Base-by-base conservation (phyloP, 768 basidiomycete species). In the Russula compacta region DNA sequence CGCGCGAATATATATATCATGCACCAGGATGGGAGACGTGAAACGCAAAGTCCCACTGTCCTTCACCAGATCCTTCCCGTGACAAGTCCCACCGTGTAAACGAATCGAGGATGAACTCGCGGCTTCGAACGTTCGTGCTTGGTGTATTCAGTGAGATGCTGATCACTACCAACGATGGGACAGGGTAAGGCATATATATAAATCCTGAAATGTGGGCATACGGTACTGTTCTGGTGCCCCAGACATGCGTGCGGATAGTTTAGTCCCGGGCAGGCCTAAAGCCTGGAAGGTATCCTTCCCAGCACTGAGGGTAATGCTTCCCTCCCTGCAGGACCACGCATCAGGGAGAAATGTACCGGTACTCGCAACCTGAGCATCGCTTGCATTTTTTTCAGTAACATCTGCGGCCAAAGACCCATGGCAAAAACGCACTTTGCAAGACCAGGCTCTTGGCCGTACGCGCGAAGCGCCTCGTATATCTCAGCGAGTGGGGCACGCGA, bases 261-360 rank as follows among this genome's bases (percentile, higher is more conserved):
- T 76, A 59, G 72, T 71, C 5, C 89, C 87, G 0, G 81, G 75
- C 15, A 88, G 66, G 1, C 87, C 86, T 8, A 88, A 75, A 7
- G 71, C 71, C 64, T 86, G 79, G 68, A 88, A 88, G 0, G 81
- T 81, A 17, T 74, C 73, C 69, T 83, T 83, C 46, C 75, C 75
- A 6, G 84, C 75, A 29, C 74, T 80, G 19, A 88, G 69, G 0
- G 83, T 83, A 60, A 89, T 70, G 47, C 83, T 65, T 4, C 84
- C 83, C 17, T 84, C 79, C 2, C 78, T 74, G 66, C 88, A 74
- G 67, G 84, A 86, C 88, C 89, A 90, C 2, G 76, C 77, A 61
- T 87, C 86, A 10, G 65, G 65, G 40, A 66, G 55, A 44, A 64
- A 57, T 19, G 35, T 48, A 35, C 83, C 80, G 6, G 68, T 65